Percentiles rank a stretch among this genome's conserved stretches.
Evolutionary conservation across 1,284 basidiomycete species (phyloP).

Genomic region (Boletus mariae): DNA sequence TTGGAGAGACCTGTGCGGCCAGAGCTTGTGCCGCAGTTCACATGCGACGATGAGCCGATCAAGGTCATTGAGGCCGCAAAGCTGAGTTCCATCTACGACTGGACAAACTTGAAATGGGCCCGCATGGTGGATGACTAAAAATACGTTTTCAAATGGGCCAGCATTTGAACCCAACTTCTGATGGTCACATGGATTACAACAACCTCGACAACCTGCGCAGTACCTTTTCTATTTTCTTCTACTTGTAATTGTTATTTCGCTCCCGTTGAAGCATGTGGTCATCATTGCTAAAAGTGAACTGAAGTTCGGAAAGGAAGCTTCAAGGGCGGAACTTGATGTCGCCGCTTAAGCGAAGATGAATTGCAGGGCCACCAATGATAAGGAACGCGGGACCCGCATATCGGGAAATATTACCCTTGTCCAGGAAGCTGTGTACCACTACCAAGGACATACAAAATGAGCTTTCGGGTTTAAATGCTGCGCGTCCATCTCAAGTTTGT

Average conservation of each 20-base stretch:
- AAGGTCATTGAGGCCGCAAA: conserved; percentile 15
- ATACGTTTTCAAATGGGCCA: conserved; percentile 4
- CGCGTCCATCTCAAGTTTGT: neutral
- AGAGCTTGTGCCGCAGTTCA: conserved; percentile 21
- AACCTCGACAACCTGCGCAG: conserved; percentile 13
- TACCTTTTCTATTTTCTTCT: conserved; percentile 18
- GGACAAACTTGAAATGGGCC: conserved; percentile 22
- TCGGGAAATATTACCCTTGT: conserved; percentile 23
- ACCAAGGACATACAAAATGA: conserved; percentile 7
- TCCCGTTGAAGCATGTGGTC: conserved; percentile 2
- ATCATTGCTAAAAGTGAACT: conserved; percentile 13
- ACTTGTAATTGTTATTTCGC: conserved; percentile 22
- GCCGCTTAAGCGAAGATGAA: conserved; percentile 26
- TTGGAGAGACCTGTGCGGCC: conserved; percentile 17
- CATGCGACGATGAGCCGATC: neutral
- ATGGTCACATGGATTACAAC: conserved; percentile 8
- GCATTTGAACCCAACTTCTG: neutral
- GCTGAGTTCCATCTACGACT: conserved; percentile 12
- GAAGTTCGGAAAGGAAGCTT: conserved; percentile 15
- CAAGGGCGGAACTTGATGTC: conserved; percentile 23
- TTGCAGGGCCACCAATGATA: conserved; percentile 19
- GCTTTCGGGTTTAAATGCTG: neutral
- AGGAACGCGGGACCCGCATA: conserved; percentile 11
- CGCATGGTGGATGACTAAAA: conserved; percentile 7
- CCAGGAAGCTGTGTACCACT: conserved; percentile 13